phyloP scores from a whole-genome alignment of 371 early-diverging fungal genomes.

The Mortierella sp. region DNA sequence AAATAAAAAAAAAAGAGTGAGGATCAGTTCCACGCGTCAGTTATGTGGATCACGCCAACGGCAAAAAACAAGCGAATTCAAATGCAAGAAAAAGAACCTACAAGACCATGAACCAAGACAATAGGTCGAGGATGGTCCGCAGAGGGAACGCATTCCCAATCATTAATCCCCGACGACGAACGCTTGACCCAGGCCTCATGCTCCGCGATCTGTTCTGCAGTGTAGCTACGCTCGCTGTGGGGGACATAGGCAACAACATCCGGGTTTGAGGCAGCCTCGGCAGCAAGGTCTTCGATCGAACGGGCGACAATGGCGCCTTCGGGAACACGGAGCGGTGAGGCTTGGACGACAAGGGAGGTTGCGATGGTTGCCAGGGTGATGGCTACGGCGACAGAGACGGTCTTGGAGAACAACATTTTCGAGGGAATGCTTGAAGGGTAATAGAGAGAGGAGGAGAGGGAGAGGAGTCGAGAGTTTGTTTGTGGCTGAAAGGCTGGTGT shows the following conservation, averaged over 20 bases:
- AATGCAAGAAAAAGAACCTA: background rate
- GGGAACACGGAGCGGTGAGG: slow-evolving; percentile 13
- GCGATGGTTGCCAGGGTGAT: background rate
- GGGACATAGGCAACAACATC: slow-evolving; percentile 12
- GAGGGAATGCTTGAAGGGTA: background rate
- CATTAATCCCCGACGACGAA: slow-evolving; percentile 13
- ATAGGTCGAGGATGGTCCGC: slow-evolving; percentile 13
- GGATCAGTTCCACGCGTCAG: no score
- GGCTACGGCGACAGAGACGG: background rate
- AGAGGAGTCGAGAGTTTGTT: background rate
- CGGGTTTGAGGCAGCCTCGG: background rate
- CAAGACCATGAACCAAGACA: slow-evolving; percentile 34
- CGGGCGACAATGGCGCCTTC: background rate
- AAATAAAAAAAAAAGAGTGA: background rate
- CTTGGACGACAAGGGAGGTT: background rate
- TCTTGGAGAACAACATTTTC: slow-evolving; percentile 11
- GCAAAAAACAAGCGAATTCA: no score
- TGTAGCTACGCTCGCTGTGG: slow-evolving; percentile 12
- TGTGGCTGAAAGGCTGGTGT: background rate
- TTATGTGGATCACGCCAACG: no score
- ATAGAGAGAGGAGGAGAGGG: background rate
- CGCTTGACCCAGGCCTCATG: slow-evolving; percentile 18
- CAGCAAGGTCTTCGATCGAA: slow-evolving; percentile 6
- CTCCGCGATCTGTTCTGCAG: slow-evolving; percentile 17
- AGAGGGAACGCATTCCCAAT: slow-evolving; percentile 26